These are phyloP conservation scores for Monosporozyma servazzii DNA, from an alignment of 805 yeast species.

Conservation along the genomic window DNA sequence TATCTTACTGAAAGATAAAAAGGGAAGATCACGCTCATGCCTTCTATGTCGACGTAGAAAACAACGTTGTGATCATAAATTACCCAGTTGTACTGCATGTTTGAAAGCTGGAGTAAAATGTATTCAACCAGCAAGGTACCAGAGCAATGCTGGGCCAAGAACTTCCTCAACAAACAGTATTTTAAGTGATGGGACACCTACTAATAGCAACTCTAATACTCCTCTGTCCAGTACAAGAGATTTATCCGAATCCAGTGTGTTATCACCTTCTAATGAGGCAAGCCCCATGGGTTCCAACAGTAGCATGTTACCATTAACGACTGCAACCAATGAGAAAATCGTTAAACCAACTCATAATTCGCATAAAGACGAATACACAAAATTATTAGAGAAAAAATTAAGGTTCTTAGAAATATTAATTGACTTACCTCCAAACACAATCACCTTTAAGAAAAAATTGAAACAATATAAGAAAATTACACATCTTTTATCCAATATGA, in stretches of 20 bases:
- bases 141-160: background rate
- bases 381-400: conserved; percentile 46
- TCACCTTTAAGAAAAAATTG: conserved; percentile 26
- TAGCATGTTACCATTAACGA: background rate
- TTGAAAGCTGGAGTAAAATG: conserved; percentile 53
- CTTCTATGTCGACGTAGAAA: conserved; percentile 47
- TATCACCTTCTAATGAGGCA: background rate
- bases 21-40: conserved; percentile 50
- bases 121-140: conserved; percentile 54
- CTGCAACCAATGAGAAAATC: background rate
- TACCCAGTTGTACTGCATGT: conserved; percentile 59
- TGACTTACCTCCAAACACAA: conserved; percentile 19
- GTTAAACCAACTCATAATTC: background rate
- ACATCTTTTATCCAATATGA: conserved; percentile 24
- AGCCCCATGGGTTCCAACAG: background rate
- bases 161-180: background rate
- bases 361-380: conserved; percentile 47
- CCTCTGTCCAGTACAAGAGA: background rate
- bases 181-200: background rate
- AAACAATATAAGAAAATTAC: conserved; percentile 32
- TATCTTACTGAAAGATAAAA: conserved; percentile 34
- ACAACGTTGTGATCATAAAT: conserved; percentile 56
- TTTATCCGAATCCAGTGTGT: background rate
- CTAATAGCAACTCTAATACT: background rate
- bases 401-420: conserved; percentile 42